Evolutionary conservation across 331 rosid species (phyloP), one percentile per base, ranked within the genome.

Genomic region (Stylosanthes scabra): DNA sequence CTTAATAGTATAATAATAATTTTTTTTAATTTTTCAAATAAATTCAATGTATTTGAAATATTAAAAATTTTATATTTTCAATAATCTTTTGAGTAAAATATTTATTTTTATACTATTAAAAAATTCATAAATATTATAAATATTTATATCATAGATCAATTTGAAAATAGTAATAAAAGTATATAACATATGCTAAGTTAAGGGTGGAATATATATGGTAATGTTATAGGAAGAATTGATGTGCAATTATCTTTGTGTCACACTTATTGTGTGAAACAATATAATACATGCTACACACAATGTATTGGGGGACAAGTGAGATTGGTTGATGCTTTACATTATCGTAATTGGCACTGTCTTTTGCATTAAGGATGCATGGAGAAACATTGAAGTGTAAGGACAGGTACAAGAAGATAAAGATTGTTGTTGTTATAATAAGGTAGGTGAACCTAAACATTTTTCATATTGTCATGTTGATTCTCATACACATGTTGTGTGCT

Each of bases 401-500:
- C 59, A 67, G 56, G 13, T 71, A 78, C 72, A 51, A 8, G 11
- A 49, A 46, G 39, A 74, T 64, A 57, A 57, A 65, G 69, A 64
- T 64, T 16, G 75, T 82, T 74, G 81, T 78, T 65, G 39, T 34
- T 34, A 6, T 34, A 3, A 34, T 34, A 65, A 70, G 81, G 72
- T 78, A 37, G 83, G 78, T 74, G 59, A 64, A 10, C 72, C 65
- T 41, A 11, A 13, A 57, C 59, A 51, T 29, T 3, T 5, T 44
- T 42, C 25, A 28, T 58, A 58, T 68, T 64, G 56, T 68, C 28
- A 75, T 67, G 69, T 54, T 68, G 6, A 8, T 37, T 11, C 64
- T 60, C 44, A 34, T 60, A 11, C 37, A 44, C 9, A 60, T 10
- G 27, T 20, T 20, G 25, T 20, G 25, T 0, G 25, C 25, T 20